Evolutionary conservation across 140 eudicot genomes (phyloP).

Genomic region (Bidens hawaiensis): DNA sequence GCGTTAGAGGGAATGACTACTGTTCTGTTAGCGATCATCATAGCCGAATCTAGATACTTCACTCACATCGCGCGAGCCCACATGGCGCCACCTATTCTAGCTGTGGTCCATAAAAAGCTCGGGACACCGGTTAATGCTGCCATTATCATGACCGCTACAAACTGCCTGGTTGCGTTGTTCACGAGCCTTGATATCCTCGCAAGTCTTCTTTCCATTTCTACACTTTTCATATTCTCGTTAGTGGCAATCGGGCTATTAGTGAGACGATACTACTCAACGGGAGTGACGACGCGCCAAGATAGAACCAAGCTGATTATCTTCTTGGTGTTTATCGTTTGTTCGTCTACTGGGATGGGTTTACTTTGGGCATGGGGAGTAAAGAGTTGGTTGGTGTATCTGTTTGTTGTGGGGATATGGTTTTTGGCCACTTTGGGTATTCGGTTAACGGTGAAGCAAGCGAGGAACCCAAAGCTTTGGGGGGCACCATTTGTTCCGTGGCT

Average conservation of each 20-base stretch:
- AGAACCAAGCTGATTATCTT: slow-evolving; percentile 27
- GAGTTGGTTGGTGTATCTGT: slow-evolving; percentile 27
- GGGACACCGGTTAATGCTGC: slow-evolving; percentile 59
- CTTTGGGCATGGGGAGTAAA: slow-evolving; percentile 37
- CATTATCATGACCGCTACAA: slow-evolving; percentile 29
- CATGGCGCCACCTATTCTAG: slow-evolving; percentile 51
- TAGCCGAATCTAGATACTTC: slow-evolving; percentile 46
- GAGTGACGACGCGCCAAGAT: slow-evolving; percentile 28
- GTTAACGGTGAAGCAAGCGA: slow-evolving; percentile 35
- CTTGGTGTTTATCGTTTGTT: slow-evolving; percentile 26
- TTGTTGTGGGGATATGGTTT: slow-evolving; percentile 33
- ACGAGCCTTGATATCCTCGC: slow-evolving; percentile 37
- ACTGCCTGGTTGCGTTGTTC: slow-evolving; percentile 40
- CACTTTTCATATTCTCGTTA: slow-evolving; percentile 39
- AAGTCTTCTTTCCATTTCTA: slow-evolving; percentile 45
- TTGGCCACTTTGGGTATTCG: slow-evolving; percentile 26
- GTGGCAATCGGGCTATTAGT: slow-evolving; percentile 49
- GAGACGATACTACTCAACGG: slow-evolving; percentile 37
- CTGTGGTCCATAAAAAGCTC: slow-evolving; percentile 25
- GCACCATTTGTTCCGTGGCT: slow-evolving; percentile 52
- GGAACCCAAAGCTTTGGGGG: slow-evolving; percentile 45
- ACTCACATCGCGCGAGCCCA: slow-evolving; percentile 61
- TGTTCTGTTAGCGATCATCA: slow-evolving; percentile 31
- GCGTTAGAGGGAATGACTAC: slow-evolving; percentile 53
- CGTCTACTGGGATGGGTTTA: slow-evolving; percentile 22